Evolutionary conservation across 805 yeast genomes (phyloP).

Genomic region (Cyberlindnera maritima): DNA sequence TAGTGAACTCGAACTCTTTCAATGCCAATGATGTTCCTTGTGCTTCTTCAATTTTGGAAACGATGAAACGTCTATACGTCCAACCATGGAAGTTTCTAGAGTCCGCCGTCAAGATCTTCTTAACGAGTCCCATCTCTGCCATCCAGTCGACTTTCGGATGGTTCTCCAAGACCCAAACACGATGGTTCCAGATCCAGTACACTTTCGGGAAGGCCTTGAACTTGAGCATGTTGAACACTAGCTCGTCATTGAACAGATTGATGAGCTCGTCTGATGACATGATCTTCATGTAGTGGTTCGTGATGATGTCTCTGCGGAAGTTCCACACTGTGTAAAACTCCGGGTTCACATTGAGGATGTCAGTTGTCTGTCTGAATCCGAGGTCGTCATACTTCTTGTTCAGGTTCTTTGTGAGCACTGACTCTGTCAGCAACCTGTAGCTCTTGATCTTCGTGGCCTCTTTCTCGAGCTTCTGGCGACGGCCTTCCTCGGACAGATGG

Average conservation of each 20-base stretch:
- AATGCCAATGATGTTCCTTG: slow-evolving; percentile 31
- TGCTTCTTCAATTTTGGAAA: slow-evolving; percentile 34
- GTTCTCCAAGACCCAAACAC: slow-evolving; percentile 72
- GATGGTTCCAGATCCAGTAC: slow-evolving; percentile 96
- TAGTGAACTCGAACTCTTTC: slow-evolving; percentile 73
- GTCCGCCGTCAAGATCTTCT: slow-evolving; percentile 66
- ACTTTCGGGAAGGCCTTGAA: slow-evolving; percentile 77
- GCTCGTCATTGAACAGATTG: slow-evolving; percentile 49
- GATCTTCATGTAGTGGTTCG: slow-evolving; percentile 17
- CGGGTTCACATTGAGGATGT: slow-evolving; percentile 65
- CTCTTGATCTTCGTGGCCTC: slow-evolving; percentile 61
- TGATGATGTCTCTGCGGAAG: slow-evolving; percentile 70
- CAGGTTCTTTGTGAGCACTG: slow-evolving; percentile 38
- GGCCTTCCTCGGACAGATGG: slow-evolving; percentile 54
- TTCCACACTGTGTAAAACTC: slow-evolving; percentile 93
- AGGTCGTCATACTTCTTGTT: slow-evolving; percentile 31
- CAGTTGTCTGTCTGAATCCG: slow-evolving; percentile 52
- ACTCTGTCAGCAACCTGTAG: slow-evolving; percentile 46
- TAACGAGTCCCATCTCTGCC: slow-evolving; percentile 67
- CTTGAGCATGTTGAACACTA: slow-evolving; percentile 55
- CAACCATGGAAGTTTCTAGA: slow-evolving; percentile 92
- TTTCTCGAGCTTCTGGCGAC: slow-evolving; percentile 44
- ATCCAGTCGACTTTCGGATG: slow-evolving; percentile 60
- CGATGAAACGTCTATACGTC: slow-evolving; percentile 83
- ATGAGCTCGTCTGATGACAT: slow-evolving; percentile 23